Evolutionary conservation across 768 basidiomycete genomes (phyloP).

Genomic region (Boletus sp.): DNA sequence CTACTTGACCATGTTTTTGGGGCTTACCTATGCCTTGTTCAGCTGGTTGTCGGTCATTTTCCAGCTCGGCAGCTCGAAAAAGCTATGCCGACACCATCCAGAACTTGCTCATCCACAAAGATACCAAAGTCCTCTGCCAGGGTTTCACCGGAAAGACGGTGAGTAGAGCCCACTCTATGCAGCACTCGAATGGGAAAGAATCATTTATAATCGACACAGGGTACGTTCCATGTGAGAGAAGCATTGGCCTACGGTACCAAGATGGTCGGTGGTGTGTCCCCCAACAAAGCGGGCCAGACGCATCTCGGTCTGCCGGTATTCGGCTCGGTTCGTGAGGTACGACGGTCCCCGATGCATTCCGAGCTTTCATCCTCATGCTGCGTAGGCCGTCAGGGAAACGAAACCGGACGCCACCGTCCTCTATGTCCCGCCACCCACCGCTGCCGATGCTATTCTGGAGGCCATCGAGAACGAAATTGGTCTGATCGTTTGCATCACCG

Average conservation of each 20-base stretch:
- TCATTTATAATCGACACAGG: slow-evolving; percentile 44
- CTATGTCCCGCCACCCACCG: slow-evolving; percentile 96
- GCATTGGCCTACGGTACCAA: slow-evolving; percentile 93
- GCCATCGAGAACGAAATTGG: slow-evolving; percentile 98
- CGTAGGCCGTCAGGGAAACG: slow-evolving; percentile 80
- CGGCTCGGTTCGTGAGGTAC: slow-evolving; percentile 86
- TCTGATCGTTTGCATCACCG: slow-evolving; percentile 97
- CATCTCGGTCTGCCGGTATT: slow-evolving; percentile 96
- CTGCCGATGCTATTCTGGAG: slow-evolving; percentile 97
- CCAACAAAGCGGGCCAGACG: slow-evolving; percentile 92
- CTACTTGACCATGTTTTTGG: neutral
- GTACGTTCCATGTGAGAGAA: slow-evolving; percentile 94
- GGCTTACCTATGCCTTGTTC: neutral
- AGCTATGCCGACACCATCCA: slow-evolving; percentile 87
- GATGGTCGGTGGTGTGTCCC: slow-evolving; percentile 97
- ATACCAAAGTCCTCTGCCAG: slow-evolving; percentile 93
- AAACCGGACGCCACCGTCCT: slow-evolving; percentile 93
- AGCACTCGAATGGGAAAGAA: neutral
- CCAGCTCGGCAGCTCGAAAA: slow-evolving; percentile 67
- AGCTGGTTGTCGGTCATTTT: slow-evolving; percentile 80
- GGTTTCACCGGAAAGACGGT: slow-evolving; percentile 97
- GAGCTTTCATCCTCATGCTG: slow-evolving; percentile 1
- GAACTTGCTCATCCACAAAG: slow-evolving; percentile 91
- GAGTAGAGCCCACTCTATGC: slow-evolving; percentile 19
- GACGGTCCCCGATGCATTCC: slow-evolving; percentile 2